Evolutionary conservation across 2,329 filamentous ascomycete species (phyloP).

Genomic region (Aureobasidium sp.): DNA sequence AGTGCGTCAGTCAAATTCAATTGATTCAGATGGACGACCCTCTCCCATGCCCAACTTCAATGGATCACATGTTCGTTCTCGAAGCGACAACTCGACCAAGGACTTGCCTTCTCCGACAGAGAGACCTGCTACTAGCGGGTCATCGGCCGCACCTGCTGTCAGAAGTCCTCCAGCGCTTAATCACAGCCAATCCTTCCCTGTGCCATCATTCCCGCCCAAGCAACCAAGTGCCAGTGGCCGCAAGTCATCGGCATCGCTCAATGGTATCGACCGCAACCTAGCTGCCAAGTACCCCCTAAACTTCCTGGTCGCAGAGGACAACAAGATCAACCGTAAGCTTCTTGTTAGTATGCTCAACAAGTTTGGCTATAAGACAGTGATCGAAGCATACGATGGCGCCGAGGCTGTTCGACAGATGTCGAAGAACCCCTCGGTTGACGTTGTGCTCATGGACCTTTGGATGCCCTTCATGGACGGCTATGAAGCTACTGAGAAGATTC

Average conservation of each 20-base stretch:
- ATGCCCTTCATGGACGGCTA: slow-evolving; percentile 70
- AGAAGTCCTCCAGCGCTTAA: background rate
- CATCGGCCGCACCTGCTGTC: slow-evolving; percentile 14
- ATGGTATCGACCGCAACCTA: slow-evolving; percentile 48
- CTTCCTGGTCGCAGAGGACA: slow-evolving; percentile 66
- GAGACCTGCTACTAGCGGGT: background rate
- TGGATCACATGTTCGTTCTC: background rate
- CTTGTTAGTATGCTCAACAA: slow-evolving; percentile 60
- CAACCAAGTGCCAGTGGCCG: slow-evolving; percentile 18
- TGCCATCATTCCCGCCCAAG: slow-evolving; percentile 16
- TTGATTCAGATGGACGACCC: slow-evolving; percentile 13
- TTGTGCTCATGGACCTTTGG: slow-evolving; percentile 69
- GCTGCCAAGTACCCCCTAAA: slow-evolving; percentile 56
- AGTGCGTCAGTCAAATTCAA: slow-evolving; percentile 8
- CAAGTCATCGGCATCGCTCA: slow-evolving; percentile 24
- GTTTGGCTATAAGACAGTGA: slow-evolving; percentile 57
- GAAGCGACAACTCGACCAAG: background rate
- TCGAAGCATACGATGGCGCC: slow-evolving; percentile 60
- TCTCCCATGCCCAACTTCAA: slow-evolving; percentile 8
- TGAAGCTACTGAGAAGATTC: slow-evolving; percentile 57
- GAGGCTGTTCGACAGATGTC: slow-evolving; percentile 58
- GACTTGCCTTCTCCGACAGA: background rate
- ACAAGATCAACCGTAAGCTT: slow-evolving; percentile 63
- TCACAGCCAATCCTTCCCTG: background rate
- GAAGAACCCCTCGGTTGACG: slow-evolving; percentile 43